phyloP scores from a whole-genome alignment of 306 rosid species.

The Trifolium fragiferum region DNA sequence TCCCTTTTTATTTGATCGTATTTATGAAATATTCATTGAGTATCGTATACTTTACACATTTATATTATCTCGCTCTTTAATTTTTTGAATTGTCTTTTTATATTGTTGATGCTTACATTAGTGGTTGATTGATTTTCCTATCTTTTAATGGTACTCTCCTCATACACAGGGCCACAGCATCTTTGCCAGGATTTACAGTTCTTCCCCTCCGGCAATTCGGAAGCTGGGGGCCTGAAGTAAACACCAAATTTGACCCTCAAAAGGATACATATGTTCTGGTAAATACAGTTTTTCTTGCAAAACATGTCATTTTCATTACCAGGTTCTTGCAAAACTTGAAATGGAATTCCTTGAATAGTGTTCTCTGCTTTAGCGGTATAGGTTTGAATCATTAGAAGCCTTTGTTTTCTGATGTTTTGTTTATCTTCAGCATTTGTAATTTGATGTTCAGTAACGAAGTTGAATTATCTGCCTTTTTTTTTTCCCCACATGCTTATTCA shows the following conservation, averaged over 20 bases:
- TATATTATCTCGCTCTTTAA: no score
- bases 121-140: conserved; percentile 18
- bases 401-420: conserved; percentile 16
- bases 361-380: background rate
- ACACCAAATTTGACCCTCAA: conserved; percentile 67
- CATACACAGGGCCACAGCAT: conserved; percentile 74
- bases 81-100: conserved; percentile 1
- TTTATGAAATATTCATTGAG: conserved; percentile 22
- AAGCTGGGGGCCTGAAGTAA: conserved; percentile 89
- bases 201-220: conserved; percentile 92
- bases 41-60: conserved; percentile 26
- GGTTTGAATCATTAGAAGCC: background rate
- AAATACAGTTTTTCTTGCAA: conserved; percentile 34
- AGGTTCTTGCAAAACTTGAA: no score
- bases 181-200: conserved; percentile 83
- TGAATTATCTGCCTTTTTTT: conserved; percentile 8
- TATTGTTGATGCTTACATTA: conserved; percentile 25
- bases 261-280: conserved; percentile 91
- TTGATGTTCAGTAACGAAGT: background rate
- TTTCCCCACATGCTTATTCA: background rate
- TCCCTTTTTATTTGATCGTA: conserved; percentile 16
- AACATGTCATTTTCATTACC: background rate
- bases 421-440: background rate
- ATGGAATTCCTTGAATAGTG: no score
- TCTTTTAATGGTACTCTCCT: conserved; percentile 38